These are phyloP conservation scores for Waitea zeae DNA, from an alignment of 1,284 basidiomycete species.

Conservation along the genomic window DNA sequence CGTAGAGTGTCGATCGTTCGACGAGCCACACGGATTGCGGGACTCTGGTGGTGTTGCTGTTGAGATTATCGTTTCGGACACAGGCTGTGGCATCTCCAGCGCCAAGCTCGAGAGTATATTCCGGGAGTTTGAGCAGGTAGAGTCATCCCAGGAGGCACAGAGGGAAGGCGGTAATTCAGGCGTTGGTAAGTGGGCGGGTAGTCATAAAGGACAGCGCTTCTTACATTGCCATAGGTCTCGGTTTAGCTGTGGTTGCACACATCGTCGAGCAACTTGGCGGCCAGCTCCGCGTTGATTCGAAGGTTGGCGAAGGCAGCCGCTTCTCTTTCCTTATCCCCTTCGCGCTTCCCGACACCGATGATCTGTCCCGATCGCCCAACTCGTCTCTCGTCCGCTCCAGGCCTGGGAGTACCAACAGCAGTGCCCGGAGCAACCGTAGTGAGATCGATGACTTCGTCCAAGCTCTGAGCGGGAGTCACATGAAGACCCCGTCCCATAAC, in stretches of 20 bases:
- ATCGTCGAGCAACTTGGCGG: conserved; percentile 71
- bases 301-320: conserved; percentile 47
- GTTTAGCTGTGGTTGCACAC: conserved; percentile 69
- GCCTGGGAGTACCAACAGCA: neutral
- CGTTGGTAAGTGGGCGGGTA: conserved; percentile 23
- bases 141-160: conserved; percentile 25
- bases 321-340: conserved; percentile 63
- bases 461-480: conserved; percentile 30
- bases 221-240: conserved; percentile 32
- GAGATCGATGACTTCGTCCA: conserved; percentile 57
- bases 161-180: conserved; percentile 19
- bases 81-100: conserved; percentile 60
- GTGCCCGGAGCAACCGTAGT: conserved; percentile 7
- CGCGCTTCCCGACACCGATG: conserved; percentile 13
- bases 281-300: conserved; percentile 67
- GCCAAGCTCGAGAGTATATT: conserved; percentile 72
- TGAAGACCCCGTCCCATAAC: conserved; percentile 10
- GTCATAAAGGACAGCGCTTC: neutral
- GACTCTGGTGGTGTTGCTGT: conserved; percentile 32
- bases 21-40: conserved; percentile 33
- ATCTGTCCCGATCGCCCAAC: conserved; percentile 2
- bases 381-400: neutral
- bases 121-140: conserved; percentile 76
- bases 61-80: conserved; percentile 64
- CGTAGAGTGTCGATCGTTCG: conserved; percentile 39